Evolutionary conservation across 306 rosid species (phyloP).

Genomic region (Dalbergia cultrata): DNA sequence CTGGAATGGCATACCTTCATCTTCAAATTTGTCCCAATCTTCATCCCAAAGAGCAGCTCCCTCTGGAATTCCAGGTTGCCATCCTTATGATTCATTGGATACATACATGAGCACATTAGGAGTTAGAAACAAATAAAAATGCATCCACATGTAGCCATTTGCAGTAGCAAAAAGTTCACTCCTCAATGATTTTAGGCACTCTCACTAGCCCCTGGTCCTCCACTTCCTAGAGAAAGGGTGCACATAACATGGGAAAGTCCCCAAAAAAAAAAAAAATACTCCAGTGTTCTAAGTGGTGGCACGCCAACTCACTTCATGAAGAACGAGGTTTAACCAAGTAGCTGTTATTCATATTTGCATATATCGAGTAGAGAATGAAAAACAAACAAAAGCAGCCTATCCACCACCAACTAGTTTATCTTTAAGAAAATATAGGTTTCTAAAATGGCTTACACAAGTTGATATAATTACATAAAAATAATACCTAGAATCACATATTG

Average conservation of each 20-base stretch:
- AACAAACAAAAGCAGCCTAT: conserved; percentile 28
- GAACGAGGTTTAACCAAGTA: neutral
- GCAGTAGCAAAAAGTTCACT: conserved; percentile 10
- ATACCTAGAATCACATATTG: conserved; percentile 27
- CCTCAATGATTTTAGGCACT: conserved; percentile 3
- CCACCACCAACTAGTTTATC: conserved; percentile 1
- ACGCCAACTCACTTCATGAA: neutral
- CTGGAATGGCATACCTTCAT: conserved; percentile 71
- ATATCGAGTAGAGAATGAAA: neutral
- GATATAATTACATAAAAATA: conserved; percentile 3
- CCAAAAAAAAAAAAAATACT: too few species aligned
- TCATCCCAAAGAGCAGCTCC: conserved; percentile 94
- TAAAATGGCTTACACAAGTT: conserved; percentile 26
- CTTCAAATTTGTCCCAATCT: conserved; percentile 99
- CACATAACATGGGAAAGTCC: neutral
- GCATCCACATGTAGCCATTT: conserved; percentile 30
- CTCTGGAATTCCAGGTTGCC: conserved; percentile 92
- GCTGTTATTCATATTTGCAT: neutral
- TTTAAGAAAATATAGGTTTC: conserved; percentile 9
- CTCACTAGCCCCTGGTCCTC: neutral
- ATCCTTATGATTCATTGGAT: conserved; percentile 64
- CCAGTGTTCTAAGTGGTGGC: neutral
- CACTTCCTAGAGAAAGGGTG: conserved; percentile 23
- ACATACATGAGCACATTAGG: conserved; percentile 33
- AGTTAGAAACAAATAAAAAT: conserved; percentile 45